Conservation (phyloP, 2,329 filamentous ascomycete species). For the Simplicillium aogashimaense region DNA sequence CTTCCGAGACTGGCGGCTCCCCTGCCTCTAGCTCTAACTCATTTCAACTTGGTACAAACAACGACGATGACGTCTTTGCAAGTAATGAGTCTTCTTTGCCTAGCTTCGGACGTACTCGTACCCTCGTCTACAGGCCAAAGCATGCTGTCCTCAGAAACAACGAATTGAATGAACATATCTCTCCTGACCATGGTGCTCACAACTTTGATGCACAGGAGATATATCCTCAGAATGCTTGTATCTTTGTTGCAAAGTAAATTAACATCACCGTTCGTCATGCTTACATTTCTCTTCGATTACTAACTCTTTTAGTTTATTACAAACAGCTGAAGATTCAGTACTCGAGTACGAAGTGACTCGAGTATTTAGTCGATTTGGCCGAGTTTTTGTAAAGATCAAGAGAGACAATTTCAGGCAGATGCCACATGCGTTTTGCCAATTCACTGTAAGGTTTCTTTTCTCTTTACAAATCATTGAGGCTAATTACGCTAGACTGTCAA, state of each 20-base stretch:
- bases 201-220: constrained; percentile 39
- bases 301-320: constrained; percentile 34
- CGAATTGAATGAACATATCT: not conserved
- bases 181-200: not conserved
- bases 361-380: constrained; percentile 43
- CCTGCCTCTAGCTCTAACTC: constrained; percentile 5
- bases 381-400: constrained; percentile 53
- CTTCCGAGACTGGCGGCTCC: constrained; percentile 4
- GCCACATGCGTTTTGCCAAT: constrained; percentile 57
- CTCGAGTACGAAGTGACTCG: constrained; percentile 42
- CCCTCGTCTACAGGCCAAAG: not conserved
- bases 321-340: constrained; percentile 35
- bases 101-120: not conserved
- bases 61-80: constrained; percentile 7
- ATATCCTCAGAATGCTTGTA: constrained; percentile 45
- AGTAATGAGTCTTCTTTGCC: constrained; percentile 1
- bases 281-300: not conserved
- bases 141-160: too few relatives aligned
- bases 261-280: not conserved
- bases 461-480: not conserved
- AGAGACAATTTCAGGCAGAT: constrained; percentile 41
- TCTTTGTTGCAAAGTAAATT: constrained; percentile 58
- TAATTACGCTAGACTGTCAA: constrained; percentile 28
- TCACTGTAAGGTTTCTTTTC: constrained; percentile 34
- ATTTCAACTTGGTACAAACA: constrained; percentile 5